A percentile compares a stretch with the other conserved stretches of the same genome.
Evolutionary conservation across 768 basidiomycete species (phyloP).

Genomic region (Leccinum truebloodii): DNA sequence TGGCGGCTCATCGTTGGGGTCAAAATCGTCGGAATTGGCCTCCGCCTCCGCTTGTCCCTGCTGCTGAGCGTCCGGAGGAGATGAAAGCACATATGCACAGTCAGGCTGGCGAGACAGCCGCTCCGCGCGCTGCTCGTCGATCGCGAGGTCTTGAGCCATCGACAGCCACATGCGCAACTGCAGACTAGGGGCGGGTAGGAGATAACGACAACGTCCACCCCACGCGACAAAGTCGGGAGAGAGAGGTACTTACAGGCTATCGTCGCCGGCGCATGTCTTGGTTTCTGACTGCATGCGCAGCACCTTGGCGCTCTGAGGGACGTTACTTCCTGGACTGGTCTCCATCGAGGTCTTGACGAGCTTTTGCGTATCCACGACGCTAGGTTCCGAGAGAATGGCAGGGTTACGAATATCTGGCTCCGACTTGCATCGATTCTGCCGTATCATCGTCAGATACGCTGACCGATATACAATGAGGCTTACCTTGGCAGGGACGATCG

Average conservation of each 20-base stretch:
- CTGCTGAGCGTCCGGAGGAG: conserved; percentile 5
- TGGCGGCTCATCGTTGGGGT: too few relatives aligned
- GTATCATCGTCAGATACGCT: neutral
- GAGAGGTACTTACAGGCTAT: conserved; percentile 43
- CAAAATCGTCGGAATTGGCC: too few relatives aligned
- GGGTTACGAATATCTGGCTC: neutral
- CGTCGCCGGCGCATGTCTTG: conserved; percentile 52
- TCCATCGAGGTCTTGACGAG: conserved; percentile 44
- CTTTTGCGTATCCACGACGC: conserved; percentile 43
- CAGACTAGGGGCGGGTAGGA: conserved; percentile 28
- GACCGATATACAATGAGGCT: neutral
- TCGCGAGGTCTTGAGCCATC: conserved; percentile 46
- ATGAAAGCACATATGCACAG: conserved; percentile 15
- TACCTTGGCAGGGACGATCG: conserved; percentile 8
- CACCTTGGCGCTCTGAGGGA: conserved; percentile 35
- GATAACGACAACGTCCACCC: neutral
- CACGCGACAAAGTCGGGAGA: neutral
- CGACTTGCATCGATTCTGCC: conserved; percentile 14
- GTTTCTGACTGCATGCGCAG: conserved; percentile 35
- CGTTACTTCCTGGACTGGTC: conserved; percentile 21
- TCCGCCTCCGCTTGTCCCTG: too few relatives aligned
- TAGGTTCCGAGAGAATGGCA: conserved; percentile 26
- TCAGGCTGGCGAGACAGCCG: conserved; percentile 17
- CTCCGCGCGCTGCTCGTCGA: conserved; percentile 44
- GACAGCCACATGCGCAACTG: conserved; percentile 46